Percentiles rank a stretch among this genome's conserved stretches.
These are phyloP conservation scores for Alternaria solani DNA, from an alignment of 2,329 filamentous ascomycete genomes.

Conservation along the genomic window DNA sequence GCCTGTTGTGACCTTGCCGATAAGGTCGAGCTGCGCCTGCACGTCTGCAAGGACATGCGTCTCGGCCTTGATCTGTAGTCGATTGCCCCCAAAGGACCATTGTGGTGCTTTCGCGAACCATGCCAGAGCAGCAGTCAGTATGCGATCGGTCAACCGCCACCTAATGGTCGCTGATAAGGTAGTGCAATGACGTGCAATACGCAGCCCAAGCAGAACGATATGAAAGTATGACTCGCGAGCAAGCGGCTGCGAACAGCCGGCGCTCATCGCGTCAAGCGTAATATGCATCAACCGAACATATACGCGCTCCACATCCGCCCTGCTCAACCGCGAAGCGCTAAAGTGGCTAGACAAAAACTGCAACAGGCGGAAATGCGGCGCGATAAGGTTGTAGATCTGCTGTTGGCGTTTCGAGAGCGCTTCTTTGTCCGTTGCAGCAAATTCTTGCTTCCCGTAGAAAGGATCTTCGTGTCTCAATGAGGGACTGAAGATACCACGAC, in stretches of 20 bases:
- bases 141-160: slow-evolving; percentile 87
- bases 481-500: slow-evolving; percentile 81
- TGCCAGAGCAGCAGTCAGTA: slow-evolving; percentile 82
- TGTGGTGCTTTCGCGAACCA: slow-evolving; percentile 87
- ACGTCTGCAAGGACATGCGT: slow-evolving; percentile 82
- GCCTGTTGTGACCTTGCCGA: slow-evolving; percentile 66
- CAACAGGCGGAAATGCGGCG: slow-evolving; percentile 83
- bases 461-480: slow-evolving; percentile 78
- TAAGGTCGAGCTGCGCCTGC: slow-evolving; percentile 68
- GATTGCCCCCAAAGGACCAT: slow-evolving; percentile 96
- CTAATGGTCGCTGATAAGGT: slow-evolving; percentile 69
- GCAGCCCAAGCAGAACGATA: slow-evolving; percentile 81
- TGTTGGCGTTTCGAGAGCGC: slow-evolving; percentile 78
- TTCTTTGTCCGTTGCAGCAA: slow-evolving; percentile 86
- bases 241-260: slow-evolving; percentile 78
- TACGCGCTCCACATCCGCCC: slow-evolving; percentile 78
- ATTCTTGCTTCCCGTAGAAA: slow-evolving; percentile 90
- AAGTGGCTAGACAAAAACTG: slow-evolving; percentile 96
- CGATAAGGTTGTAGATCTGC: slow-evolving; percentile 79
- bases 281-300: slow-evolving; percentile 82
- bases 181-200: slow-evolving; percentile 76
- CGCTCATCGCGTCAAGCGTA: slow-evolving; percentile 74
- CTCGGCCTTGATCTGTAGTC: slow-evolving; percentile 92
- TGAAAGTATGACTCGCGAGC: slow-evolving; percentile 92
- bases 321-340: slow-evolving; percentile 88